A percentile compares a stretch with the other conserved stretches of the same genome.
Conservation (phyloP, 2,329 filamentous ascomycete species). For the Emergomyces orientalis region DNA sequence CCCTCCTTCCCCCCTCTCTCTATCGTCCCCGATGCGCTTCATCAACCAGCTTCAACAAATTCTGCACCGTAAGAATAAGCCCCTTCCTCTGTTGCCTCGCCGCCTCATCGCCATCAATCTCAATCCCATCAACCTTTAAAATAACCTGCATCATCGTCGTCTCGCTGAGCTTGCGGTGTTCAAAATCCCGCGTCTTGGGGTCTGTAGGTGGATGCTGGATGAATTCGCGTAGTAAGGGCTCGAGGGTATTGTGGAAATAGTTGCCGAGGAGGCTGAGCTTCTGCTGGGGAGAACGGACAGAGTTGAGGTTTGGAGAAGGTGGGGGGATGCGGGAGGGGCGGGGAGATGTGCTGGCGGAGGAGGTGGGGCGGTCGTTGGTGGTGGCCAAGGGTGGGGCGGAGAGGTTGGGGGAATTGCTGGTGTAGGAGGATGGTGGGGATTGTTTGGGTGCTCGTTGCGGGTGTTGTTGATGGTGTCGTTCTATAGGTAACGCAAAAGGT, state of each 20-base stretch:
- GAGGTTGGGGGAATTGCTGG: slow-evolving; percentile 17
- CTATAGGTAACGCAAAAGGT: slow-evolving; percentile 3
- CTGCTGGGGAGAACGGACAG: slow-evolving; percentile 27
- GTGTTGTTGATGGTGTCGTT: not conserved
- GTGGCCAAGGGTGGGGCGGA: slow-evolving; percentile 14
- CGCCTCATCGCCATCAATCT: slow-evolving; percentile 58
- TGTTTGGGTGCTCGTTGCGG: slow-evolving; percentile 14
- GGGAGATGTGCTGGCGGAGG: slow-evolving; percentile 16
- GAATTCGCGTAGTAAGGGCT: slow-evolving; percentile 32
- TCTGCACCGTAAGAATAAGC: slow-evolving; percentile 36
- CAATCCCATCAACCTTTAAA: slow-evolving; percentile 59
- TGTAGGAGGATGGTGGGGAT: slow-evolving; percentile 10
- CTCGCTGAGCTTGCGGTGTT: slow-evolving; percentile 38
- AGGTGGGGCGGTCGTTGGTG: slow-evolving; percentile 12
- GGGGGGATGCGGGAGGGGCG: slow-evolving; percentile 23
- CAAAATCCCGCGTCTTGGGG: slow-evolving; percentile 32
- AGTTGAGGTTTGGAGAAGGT: slow-evolving; percentile 22
- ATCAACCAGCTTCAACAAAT: slow-evolving; percentile 32
- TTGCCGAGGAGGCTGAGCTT: slow-evolving; percentile 30
- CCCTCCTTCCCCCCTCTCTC: no score
- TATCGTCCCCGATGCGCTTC: slow-evolving; percentile 12
- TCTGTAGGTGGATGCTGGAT: slow-evolving; percentile 33
- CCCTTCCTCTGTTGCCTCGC: slow-evolving; percentile 41
- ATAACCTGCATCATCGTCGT: slow-evolving; percentile 36
- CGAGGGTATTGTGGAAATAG: slow-evolving; percentile 31